A percentile compares a stretch with the other conserved stretches of the same genome.
Conservation (phyloP, 169 alveolate genomes). For the Besnoitia besnoiti region DNA sequence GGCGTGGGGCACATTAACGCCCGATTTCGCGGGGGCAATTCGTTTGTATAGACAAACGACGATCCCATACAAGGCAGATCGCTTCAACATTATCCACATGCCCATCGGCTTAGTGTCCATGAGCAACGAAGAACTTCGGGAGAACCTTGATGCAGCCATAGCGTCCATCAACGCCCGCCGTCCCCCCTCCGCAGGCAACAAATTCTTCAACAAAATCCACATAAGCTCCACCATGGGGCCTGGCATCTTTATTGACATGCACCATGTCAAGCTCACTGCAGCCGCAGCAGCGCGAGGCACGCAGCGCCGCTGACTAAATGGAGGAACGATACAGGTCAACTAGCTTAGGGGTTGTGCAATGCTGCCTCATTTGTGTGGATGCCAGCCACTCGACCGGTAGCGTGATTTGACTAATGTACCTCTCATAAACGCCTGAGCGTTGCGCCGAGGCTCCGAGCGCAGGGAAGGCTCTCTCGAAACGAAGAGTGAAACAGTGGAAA, state of each 20-base stretch:
- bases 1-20: conserved; percentile 55
- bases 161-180: neutral
- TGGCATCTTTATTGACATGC: conserved; percentile 25
- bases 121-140: neutral
- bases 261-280: neutral
- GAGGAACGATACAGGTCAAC: too few species aligned
- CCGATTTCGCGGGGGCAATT: conserved; percentile 34
- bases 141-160: conserved; percentile 26
- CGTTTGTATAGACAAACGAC: conserved; percentile 62
- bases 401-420: too few species aligned
- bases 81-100: conserved; percentile 33
- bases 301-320: neutral
- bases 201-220: conserved; percentile 7
- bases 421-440: too few species aligned
- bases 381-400: too few species aligned
- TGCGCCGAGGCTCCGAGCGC: too few species aligned
- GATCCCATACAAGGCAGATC: conserved; percentile 41
- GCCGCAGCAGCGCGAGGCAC: neutral
- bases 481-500: too few species aligned
- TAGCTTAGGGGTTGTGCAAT: too few species aligned
- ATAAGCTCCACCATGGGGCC: conserved; percentile 44
- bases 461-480: too few species aligned
- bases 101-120: conserved; percentile 49
- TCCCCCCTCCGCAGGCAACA: neutral
- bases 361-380: too few species aligned